These are phyloP conservation scores for Diplocarpon rosae DNA, from an alignment of 2,329 filamentous ascomycete genomes.

Conservation along the genomic window DNA sequence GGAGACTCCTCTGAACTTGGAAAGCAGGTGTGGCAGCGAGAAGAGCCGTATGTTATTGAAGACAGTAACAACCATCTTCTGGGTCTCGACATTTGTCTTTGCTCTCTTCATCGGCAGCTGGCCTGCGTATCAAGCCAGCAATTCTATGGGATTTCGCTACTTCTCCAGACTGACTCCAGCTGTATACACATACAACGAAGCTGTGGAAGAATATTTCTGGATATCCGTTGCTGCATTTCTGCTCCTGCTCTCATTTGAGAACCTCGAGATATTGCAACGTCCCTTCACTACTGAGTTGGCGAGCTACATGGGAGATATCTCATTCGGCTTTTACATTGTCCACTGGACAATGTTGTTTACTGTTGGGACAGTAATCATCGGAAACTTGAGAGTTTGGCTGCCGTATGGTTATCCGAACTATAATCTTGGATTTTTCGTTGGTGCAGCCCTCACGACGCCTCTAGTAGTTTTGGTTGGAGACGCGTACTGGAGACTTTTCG, in stretches of 20 bases:
- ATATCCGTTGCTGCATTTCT: neutral
- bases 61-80: neutral
- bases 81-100: neutral
- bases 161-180: conserved; percentile 1
- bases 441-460: neutral
- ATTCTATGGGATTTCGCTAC: neutral
- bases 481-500: conserved; percentile 4
- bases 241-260: conserved; percentile 1
- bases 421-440: neutral
- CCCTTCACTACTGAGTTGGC: conserved; percentile 36
- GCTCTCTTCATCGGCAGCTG: conserved; percentile 5
- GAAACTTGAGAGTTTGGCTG: neutral
- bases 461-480: conserved; percentile 4
- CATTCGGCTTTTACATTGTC: conserved; percentile 45
- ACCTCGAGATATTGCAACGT: conserved; percentile 13
- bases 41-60: neutral
- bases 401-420: neutral
- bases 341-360: conserved; percentile 26
- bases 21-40: neutral
- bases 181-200: neutral
- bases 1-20: neutral
- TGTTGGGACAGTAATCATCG: conserved; percentile 1
- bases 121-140: conserved; percentile 1
- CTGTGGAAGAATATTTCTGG: conserved; percentile 16
- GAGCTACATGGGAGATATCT: conserved; percentile 43